Evolutionary conservation across 2,329 filamentous ascomycete species (phyloP).

Genomic region (Arthrobotrys conoides): DNA sequence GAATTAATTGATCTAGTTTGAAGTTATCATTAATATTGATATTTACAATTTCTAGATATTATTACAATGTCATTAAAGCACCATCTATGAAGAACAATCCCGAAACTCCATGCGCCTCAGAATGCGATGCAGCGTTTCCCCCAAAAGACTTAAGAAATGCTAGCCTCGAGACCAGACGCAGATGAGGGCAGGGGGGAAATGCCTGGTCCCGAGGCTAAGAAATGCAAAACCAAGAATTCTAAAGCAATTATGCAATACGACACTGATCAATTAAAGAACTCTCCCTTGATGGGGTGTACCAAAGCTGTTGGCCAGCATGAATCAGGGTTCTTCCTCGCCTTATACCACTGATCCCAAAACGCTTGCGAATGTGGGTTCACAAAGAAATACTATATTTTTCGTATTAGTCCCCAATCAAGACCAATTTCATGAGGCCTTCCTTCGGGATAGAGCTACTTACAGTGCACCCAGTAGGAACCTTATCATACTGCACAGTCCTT

Average conservation of each 20-base stretch:
- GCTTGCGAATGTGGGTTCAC: slow-evolving; percentile 38
- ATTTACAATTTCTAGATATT: neutral
- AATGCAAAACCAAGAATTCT: neutral
- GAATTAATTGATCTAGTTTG: no score
- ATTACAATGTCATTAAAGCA: neutral
- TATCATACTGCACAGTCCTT: slow-evolving; percentile 33
- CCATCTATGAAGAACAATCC: neutral
- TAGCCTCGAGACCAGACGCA: no score
- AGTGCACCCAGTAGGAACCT: slow-evolving; percentile 38
- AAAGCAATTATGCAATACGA: neutral
- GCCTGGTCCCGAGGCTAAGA: no score
- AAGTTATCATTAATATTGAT: no score
- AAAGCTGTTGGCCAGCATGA: slow-evolving; percentile 45
- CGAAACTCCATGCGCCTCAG: neutral
- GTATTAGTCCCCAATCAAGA: neutral
- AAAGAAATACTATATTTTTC: slow-evolving; percentile 43
- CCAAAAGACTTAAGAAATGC: no score
- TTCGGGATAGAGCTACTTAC: slow-evolving; percentile 17
- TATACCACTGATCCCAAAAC: slow-evolving; percentile 49
- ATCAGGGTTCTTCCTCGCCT: neutral
- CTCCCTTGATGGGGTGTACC: slow-evolving; percentile 51
- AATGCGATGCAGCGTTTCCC: neutral
- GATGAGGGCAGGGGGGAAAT: no score
- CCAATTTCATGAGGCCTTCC: neutral
- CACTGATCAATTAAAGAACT: slow-evolving; percentile 23